A percentile compares a stretch with the other conserved stretches of the same genome.
These are phyloP conservation scores for Colletotrichum sp. DNA, from an alignment of 2,329 filamentous ascomycete species.

Conservation along the genomic window DNA sequence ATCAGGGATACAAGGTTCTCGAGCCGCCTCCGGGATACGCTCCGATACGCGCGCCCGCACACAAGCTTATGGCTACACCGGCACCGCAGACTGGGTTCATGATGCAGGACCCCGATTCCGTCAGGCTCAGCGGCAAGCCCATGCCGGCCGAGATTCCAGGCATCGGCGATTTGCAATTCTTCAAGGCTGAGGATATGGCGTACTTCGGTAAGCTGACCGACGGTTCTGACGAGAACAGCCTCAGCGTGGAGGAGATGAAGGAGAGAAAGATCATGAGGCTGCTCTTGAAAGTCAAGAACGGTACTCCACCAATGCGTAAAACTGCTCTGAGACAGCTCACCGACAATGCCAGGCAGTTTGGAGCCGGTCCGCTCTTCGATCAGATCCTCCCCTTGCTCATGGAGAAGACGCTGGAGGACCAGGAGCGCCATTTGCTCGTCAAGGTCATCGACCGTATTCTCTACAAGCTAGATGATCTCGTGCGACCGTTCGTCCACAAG, in stretches of 20 bases:
- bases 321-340: slow-evolving; percentile 96
- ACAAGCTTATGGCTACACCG: slow-evolving; percentile 77
- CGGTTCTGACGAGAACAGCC: slow-evolving; percentile 86
- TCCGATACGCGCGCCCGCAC: slow-evolving; percentile 76
- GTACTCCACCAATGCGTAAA: slow-evolving; percentile 98
- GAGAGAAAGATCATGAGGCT: slow-evolving; percentile 98
- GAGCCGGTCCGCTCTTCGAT: slow-evolving; percentile 92
- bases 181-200: slow-evolving; percentile 98
- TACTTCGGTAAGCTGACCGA: slow-evolving; percentile 99
- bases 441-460: slow-evolving; percentile 99
- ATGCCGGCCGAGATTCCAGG: slow-evolving; percentile 95
- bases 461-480: slow-evolving; percentile 97
- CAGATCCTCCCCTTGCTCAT: slow-evolving; percentile 96
- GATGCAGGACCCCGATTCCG: slow-evolving; percentile 94
- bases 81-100: slow-evolving; percentile 86
- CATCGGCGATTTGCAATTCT: slow-evolving; percentile 94
- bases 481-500: slow-evolving; percentile 96
- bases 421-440: slow-evolving; percentile 96
- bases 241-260: slow-evolving; percentile 95
- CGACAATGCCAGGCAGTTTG: slow-evolving; percentile 96
- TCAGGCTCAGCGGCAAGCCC: slow-evolving; percentile 83
- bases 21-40: slow-evolving; percentile 92
- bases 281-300: slow-evolving; percentile 98
- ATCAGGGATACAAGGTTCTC: slow-evolving; percentile 91
- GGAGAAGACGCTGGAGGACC: slow-evolving; percentile 97